Conservation (phyloP, 2,329 filamentous ascomycete species). For the Chaetothyriales sp. region DNA sequence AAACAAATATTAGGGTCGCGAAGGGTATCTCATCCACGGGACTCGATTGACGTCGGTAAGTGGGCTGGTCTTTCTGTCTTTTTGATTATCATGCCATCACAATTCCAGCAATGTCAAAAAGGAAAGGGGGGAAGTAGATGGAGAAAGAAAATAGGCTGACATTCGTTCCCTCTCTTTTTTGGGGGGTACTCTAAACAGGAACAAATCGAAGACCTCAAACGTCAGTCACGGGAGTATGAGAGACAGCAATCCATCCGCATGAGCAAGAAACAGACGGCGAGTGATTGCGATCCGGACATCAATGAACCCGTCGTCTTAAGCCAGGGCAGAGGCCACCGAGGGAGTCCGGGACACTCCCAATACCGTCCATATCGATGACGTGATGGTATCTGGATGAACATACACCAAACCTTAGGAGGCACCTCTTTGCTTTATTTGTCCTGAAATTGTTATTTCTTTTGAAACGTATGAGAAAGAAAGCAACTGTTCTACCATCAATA, state of each 20-base stretch:
- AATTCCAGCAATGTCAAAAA: neutral
- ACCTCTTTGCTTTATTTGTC: too few relatives aligned
- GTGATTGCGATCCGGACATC: slow-evolving; percentile 13
- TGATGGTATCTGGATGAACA: neutral
- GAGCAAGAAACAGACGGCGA: slow-evolving; percentile 10
- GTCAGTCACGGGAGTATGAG: slow-evolving; percentile 36
- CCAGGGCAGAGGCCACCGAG: neutral
- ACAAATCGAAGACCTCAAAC: slow-evolving; percentile 37
- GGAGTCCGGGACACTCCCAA: slow-evolving; percentile 3
- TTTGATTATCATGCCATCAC: neutral
- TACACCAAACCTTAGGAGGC: neutral
- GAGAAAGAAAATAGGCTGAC: slow-evolving; percentile 5
- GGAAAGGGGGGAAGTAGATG: neutral
- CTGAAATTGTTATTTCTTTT: too few relatives aligned
- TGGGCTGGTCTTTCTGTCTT: neutral
- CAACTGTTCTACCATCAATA: too few relatives aligned
- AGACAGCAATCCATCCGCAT: slow-evolving; percentile 34
- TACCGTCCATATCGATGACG: slow-evolving; percentile 10
- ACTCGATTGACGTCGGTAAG: slow-evolving; percentile 33
- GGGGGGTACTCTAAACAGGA: slow-evolving; percentile 22
- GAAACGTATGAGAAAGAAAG: too few relatives aligned
- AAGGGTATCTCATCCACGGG: slow-evolving; percentile 36
- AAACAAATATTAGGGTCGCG: slow-evolving; percentile 27
- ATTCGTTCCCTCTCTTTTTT: neutral
- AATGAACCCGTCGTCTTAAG: slow-evolving; percentile 16